A percentile compares a stretch with the other conserved stretches of the same genome.
Evolutionary conservation across 2,329 filamentous ascomycete species (phyloP).

Genomic region (Aspergillus ruber): DNA sequence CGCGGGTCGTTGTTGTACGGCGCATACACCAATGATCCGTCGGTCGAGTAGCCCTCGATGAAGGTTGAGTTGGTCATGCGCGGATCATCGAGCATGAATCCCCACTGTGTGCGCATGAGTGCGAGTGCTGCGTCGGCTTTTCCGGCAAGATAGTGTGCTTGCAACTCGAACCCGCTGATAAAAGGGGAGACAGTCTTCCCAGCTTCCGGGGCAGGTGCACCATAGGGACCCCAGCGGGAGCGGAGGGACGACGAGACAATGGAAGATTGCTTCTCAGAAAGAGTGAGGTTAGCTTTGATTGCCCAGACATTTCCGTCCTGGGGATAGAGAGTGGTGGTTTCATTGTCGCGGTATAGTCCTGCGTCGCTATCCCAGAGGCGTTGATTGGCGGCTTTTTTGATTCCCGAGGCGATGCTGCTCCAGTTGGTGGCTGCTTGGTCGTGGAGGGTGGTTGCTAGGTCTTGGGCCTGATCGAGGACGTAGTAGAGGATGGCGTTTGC

Average conservation of each 20-base stretch:
- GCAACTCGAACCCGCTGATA: constrained; percentile 38
- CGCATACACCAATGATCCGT: constrained; percentile 44
- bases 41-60: constrained; percentile 45
- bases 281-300: constrained; percentile 27
- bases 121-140: constrained; percentile 35
- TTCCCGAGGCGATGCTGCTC: constrained; percentile 10
- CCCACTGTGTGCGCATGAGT: constrained; percentile 45
- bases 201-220: constrained; percentile 41
- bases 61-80: constrained; percentile 50
- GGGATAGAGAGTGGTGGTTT: constrained; percentile 22
- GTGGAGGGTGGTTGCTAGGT: constrained; percentile 15
- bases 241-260: constrained; percentile 33
- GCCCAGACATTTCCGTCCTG: constrained; percentile 36
- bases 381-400: constrained; percentile 21
- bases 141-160: constrained; percentile 37
- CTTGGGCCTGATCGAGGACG: constrained; percentile 17
- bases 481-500: constrained; percentile 43
- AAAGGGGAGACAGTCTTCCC: constrained; percentile 38
- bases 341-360: constrained; percentile 23
- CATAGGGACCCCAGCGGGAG: constrained; percentile 39
- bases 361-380: constrained; percentile 19
- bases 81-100: constrained; percentile 50
- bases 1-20: constrained; percentile 45
- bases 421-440: constrained; percentile 14
- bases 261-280: constrained; percentile 15